Conservation (phyloP, 768 basidiomycete species). For the Clavulina sp. region DNA sequence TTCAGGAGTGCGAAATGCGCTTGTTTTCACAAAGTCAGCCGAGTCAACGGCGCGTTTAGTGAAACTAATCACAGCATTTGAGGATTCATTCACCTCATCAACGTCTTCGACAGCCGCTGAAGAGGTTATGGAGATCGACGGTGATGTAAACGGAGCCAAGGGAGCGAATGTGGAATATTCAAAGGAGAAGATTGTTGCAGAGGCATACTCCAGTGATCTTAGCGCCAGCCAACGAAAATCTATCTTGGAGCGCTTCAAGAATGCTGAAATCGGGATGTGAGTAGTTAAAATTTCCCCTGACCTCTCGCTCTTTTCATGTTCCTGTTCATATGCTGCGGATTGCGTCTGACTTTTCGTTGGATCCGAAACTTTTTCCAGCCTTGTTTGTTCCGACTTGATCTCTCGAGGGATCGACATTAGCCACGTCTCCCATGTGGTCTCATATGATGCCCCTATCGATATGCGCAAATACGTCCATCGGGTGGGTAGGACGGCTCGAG, state of each 20-base stretch:
- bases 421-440: constrained; percentile 81
- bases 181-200: constrained; percentile 34
- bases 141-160: constrained; percentile 4
- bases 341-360: not conserved
- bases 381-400: constrained; percentile 93
- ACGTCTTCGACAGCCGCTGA: too few relatives aligned
- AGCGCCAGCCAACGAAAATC: constrained; percentile 48
- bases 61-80: constrained; percentile 64
- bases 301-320: not conserved
- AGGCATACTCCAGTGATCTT: constrained; percentile 80
- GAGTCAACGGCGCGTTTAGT: constrained; percentile 78
- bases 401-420: constrained; percentile 92
- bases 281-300: constrained; percentile 15
- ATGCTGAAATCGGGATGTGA: constrained; percentile 69
- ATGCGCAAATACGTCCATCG: constrained; percentile 98
- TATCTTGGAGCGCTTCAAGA: constrained; percentile 66
- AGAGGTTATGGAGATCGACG: not conserved
- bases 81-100: constrained; percentile 27
- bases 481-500: constrained; percentile 88
- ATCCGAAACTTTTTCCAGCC: constrained; percentile 25
- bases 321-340: too few relatives aligned
- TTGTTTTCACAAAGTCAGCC: constrained; percentile 95
- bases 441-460: constrained; percentile 92
- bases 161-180: too few relatives aligned
- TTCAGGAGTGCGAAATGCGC: constrained; percentile 43